Conservation (phyloP, 805 yeast genomes). For the Nakazawaea molendinolei region DNA sequence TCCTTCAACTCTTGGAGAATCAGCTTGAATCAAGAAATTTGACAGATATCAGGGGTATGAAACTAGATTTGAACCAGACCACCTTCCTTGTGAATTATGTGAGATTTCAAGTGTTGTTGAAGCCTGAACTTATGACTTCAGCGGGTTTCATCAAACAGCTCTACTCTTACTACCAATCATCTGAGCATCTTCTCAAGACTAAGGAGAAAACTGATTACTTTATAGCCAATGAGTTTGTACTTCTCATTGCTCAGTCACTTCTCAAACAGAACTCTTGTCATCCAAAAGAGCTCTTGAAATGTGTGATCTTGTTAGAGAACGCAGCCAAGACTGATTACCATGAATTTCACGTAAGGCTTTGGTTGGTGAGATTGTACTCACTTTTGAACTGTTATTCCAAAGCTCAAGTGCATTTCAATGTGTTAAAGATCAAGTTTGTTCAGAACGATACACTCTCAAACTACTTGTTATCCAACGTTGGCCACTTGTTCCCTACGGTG, state of each 20-base stretch:
- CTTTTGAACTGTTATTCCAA: constrained; percentile 45
- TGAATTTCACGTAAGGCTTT: constrained; percentile 64
- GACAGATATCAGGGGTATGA: constrained; percentile 2
- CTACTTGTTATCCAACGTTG: constrained; percentile 40
- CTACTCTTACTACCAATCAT: constrained; percentile 32
- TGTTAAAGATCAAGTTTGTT: constrained; percentile 60
- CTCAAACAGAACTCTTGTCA: constrained; percentile 12
- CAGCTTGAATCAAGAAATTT: constrained; percentile 8
- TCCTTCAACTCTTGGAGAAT: background rate
- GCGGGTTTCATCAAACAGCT: constrained; percentile 24
- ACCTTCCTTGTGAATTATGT: constrained; percentile 23
- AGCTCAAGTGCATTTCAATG: constrained; percentile 44
- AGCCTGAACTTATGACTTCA: constrained; percentile 15
- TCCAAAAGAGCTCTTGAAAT: constrained; percentile 21
- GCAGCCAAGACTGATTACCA: constrained; percentile 52
- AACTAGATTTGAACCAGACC: constrained; percentile 18
- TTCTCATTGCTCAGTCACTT: constrained; percentile 42
- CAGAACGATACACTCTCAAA: constrained; percentile 70
- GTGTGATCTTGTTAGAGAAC: constrained; percentile 51
- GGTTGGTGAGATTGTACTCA: constrained; percentile 63
- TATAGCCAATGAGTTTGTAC: constrained; percentile 57
- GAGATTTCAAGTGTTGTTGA: constrained; percentile 40
- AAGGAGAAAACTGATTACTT: constrained; percentile 64
- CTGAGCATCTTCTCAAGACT: constrained; percentile 27
- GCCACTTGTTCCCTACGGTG: constrained; percentile 38